These are phyloP conservation scores for Zygnema circumcarinatum DNA, from an alignment of 139 green algal species.

Conservation along the genomic window DNA sequence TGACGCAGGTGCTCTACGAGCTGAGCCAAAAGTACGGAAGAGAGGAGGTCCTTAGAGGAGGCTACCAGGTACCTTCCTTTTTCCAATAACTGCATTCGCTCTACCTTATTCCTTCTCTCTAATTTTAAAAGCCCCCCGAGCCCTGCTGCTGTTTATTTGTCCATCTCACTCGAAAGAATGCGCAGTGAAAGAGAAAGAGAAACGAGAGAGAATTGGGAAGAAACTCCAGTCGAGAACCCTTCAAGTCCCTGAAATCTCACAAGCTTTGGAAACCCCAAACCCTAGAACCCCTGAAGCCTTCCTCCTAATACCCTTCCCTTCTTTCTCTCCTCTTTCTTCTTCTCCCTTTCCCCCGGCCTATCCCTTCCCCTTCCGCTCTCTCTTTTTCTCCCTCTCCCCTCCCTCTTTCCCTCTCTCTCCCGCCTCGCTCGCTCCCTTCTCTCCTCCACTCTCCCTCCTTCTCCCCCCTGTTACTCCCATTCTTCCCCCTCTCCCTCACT, in stretches of 20 bases:
- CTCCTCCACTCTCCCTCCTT: neutral
- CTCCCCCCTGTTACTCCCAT: neutral
- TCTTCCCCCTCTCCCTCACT: no score
- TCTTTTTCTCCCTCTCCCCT: neutral
- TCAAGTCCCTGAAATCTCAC: no score
- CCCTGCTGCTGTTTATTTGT: no score
- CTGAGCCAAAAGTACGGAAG: slow-evolving; percentile 49
- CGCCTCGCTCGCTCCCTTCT: neutral
- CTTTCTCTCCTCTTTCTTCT: neutral
- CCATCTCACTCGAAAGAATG: no score
- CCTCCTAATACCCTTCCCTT: neutral
- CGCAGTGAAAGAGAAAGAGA: no score
- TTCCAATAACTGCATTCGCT: neutral
- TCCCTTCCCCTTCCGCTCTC: neutral
- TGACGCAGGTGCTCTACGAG: slow-evolving; percentile 55
- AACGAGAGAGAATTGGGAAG: no score
- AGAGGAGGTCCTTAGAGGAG: slow-evolving; percentile 52
- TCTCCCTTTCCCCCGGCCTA: neutral
- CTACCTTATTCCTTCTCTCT: neutral
- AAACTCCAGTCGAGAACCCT: no score
- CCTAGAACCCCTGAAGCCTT: no score
- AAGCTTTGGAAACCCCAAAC: no score
- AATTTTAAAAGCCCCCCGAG: no score
- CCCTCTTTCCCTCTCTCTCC: neutral
- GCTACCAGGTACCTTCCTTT: slow-evolving; percentile 38